Evolutionary conservation across 2,329 filamentous ascomycete species (phyloP), one percentile per base, ranked within the genome.

Genomic region (Calonectria multiphialidica): DNA sequence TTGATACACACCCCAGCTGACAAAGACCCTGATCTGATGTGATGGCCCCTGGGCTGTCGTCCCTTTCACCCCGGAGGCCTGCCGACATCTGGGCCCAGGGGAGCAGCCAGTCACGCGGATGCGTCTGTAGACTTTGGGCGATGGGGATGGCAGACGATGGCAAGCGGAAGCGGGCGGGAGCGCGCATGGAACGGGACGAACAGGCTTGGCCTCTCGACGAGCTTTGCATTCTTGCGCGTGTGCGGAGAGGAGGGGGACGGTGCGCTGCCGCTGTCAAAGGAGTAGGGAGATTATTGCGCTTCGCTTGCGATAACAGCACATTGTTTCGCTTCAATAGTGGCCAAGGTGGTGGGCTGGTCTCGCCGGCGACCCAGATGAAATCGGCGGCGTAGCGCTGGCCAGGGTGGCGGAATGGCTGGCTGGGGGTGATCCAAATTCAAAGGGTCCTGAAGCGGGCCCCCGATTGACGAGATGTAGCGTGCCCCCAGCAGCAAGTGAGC

Each of bases 391-490:
- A 61, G 57, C 35, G 57, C 25, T 61, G 57, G 37, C 35, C 35
- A 28, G 57, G 57, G 57, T 42, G 23, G 16, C 23, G 30, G 25
- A 61, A 61, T 44, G 57, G 57, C 57, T 61, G 57, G 57, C 40
- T 61, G 37, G 57, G 57, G 35, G 23, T 25, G 23, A 16, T 35
- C 57, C 23, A 42, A 42, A 61, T 44, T 16, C 57, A 61, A 61
- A 61, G 57, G 57, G 57, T 61, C 57, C 30, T 10, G 57, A 44
- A 75, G 77, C 68, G 75, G 77, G 76, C 74, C 77, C 77, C 77
- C 74, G 76, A 78, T 78, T 78, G 77, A 78, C 77, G 76, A 78
- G 74, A 76, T 75, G 74, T 73, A 78, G 74, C 70, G 64, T 66
- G 72, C 73, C 68, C 71, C 70, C 76, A 75, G 66, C 73, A 70